Evolutionary conservation across 208 protist species (phyloP).

Genomic region (Wallacemonas rigidus): DNA sequence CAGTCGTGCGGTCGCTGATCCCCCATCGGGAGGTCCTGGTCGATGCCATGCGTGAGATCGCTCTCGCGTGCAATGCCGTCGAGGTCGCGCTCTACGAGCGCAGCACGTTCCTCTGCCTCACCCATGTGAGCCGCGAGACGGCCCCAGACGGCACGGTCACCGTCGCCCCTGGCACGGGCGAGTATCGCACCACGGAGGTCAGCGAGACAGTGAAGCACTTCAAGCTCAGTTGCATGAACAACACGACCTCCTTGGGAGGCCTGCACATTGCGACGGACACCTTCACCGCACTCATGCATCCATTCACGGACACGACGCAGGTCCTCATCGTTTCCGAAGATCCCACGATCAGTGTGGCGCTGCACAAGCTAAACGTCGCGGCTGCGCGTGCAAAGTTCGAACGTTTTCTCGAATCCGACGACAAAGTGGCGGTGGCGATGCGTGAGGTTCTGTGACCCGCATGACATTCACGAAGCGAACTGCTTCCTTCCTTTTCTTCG

Average conservation of each 20-base stretch:
- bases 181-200: slow-evolving; percentile 83
- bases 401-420: slow-evolving; percentile 71
- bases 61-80: slow-evolving; percentile 94
- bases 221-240: slow-evolving; percentile 92
- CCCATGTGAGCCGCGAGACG: slow-evolving; percentile 80
- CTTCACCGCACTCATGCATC: slow-evolving; percentile 81
- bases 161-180: slow-evolving; percentile 26
- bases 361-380: slow-evolving; percentile 82
- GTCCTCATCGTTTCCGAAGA: slow-evolving; percentile 85
- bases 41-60: slow-evolving; percentile 91
- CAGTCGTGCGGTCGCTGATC: slow-evolving; percentile 97
- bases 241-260: slow-evolving; percentile 77
- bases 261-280: slow-evolving; percentile 69
- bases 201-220: slow-evolving; percentile 92
- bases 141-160: slow-evolving; percentile 21
- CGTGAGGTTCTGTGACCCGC: slow-evolving; percentile 63
- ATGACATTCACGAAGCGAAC: too few relatives aligned
- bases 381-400: slow-evolving; percentile 59
- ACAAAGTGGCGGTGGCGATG: slow-evolving; percentile 75
- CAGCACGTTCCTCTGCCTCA: slow-evolving; percentile 97
- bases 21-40: slow-evolving; percentile 95
- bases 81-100: slow-evolving; percentile 98
- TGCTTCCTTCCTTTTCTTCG: too few relatives aligned
- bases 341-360: slow-evolving; percentile 65
- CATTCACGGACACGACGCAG: slow-evolving; percentile 87